Evolutionary conservation across 2,329 filamentous ascomycete species (phyloP).

Genomic region (Raffaelea arxii): DNA sequence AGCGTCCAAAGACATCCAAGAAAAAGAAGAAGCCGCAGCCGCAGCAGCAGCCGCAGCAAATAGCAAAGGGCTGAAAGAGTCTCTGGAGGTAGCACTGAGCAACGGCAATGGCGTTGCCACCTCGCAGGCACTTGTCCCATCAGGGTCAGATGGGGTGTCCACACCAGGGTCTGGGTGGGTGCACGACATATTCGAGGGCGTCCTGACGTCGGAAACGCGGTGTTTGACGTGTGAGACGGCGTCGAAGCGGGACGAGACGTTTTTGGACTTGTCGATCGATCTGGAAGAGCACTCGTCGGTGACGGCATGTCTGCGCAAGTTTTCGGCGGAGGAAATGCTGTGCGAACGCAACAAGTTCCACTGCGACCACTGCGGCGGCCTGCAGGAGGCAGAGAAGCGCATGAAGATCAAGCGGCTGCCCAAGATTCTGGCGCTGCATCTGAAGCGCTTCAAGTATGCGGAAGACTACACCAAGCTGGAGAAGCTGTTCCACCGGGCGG

Average conservation of each 20-base stretch:
- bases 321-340: conserved; percentile 96
- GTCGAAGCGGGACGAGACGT: conserved; percentile 90
- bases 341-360: conserved; percentile 99
- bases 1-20: conserved; percentile 49
- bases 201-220: conserved; percentile 89
- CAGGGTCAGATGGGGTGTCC: conserved; percentile 31
- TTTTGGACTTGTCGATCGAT: conserved; percentile 92
- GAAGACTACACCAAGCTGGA: conserved; percentile 89
- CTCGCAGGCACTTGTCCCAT: neutral
- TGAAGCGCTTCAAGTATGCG: conserved; percentile 98
- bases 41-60: too few species aligned
- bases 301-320: conserved; percentile 88
- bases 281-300: conserved; percentile 92
- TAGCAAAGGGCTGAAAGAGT: conserved; percentile 37
- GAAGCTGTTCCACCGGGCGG: conserved; percentile 92
- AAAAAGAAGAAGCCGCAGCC: conserved; percentile 23
- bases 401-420: conserved; percentile 98
- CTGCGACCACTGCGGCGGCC: conserved; percentile 89
- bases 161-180: conserved; percentile 75
- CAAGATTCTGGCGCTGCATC: conserved; percentile 79
- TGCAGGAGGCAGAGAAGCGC: conserved; percentile 95
- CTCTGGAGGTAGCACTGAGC: conserved; percentile 35
- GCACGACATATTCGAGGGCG: conserved; percentile 92
- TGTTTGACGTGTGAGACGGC: conserved; percentile 94
- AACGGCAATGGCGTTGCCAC: neutral